Evolutionary conservation across 2,329 filamentous ascomycete genomes (phyloP).

Genomic region (Dendryphion nanum): DNA sequence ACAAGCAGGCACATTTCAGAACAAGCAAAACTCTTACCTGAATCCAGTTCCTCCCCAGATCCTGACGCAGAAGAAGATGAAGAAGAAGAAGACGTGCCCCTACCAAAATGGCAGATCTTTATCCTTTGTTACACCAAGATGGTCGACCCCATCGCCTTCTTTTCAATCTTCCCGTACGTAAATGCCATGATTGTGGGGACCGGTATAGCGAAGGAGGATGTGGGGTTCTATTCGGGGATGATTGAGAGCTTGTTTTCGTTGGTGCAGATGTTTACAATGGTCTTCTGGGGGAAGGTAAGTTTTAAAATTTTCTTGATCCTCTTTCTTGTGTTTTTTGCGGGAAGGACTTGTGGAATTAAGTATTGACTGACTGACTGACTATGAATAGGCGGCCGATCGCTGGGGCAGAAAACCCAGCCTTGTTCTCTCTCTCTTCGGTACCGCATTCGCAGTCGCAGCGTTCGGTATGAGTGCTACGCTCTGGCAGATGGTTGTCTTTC

Average conservation of each 20-base stretch:
- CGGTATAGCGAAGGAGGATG: conserved; percentile 60
- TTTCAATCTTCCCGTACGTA: conserved; percentile 78
- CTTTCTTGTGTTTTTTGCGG: too few species aligned
- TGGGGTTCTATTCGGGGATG: conserved; percentile 76
- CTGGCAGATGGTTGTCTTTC: conserved; percentile 72
- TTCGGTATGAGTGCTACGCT: conserved; percentile 68
- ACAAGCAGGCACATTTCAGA: too few species aligned
- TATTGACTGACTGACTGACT: not conserved
- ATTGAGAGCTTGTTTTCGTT: conserved; percentile 71
- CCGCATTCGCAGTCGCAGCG: conserved; percentile 58
- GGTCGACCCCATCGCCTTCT: conserved; percentile 78
- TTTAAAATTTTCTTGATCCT: not conserved
- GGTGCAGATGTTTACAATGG: conserved; percentile 75
- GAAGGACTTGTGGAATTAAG: too few species aligned
- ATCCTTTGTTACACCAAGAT: conserved; percentile 71
- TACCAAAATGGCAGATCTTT: conserved; percentile 58
- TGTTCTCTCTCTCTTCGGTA: conserved; percentile 63
- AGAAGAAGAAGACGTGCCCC: conserved; percentile 22
- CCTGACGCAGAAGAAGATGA: conserved; percentile 6
- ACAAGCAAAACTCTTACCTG: too few species aligned
- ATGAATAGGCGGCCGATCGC: conserved; percentile 60
- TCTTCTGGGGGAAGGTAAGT: conserved; percentile 62
- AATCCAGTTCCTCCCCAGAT: conserved; percentile 5
- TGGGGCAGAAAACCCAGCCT: conserved; percentile 72
- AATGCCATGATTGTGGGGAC: conserved; percentile 76